Conservation (phyloP, 176 grass and related monocot species). For the Hordeum vulgare region DNA sequence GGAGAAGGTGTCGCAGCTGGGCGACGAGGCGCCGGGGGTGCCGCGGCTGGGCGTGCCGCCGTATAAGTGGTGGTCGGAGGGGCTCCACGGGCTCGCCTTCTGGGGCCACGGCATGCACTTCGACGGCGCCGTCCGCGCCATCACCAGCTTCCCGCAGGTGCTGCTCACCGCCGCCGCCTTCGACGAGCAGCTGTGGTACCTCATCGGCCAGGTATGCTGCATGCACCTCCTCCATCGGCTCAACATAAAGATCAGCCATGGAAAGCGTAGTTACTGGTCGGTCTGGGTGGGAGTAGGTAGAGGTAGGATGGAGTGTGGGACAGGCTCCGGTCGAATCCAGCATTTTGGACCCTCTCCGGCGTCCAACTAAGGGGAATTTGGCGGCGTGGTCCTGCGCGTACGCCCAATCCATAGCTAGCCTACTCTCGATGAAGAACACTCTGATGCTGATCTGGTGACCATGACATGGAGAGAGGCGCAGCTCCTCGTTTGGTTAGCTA, state of each 20-base stretch:
- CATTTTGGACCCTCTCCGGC: too few species aligned
- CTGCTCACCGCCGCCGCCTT: slow-evolving; percentile 70
- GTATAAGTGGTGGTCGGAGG: slow-evolving; percentile 89
- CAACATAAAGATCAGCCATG: background rate
- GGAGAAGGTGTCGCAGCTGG: slow-evolving; percentile 70
- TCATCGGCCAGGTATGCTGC: slow-evolving; percentile 70
- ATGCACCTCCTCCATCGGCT: too few species aligned
- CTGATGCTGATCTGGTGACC: too few species aligned
- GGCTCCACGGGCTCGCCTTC: slow-evolving; percentile 66
- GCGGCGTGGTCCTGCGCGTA: background rate
- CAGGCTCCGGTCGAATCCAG: too few species aligned
- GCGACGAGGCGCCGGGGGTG: slow-evolving; percentile 40
- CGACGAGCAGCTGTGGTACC: slow-evolving; percentile 54
- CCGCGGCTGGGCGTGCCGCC: slow-evolving; percentile 47
- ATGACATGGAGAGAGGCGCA: too few species aligned
- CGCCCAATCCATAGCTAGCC: too few species aligned
- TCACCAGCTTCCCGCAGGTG: slow-evolving; percentile 83
- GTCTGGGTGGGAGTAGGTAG: background rate
- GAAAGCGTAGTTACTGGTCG: background rate
- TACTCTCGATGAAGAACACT: too few species aligned
- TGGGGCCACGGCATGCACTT: slow-evolving; percentile 53
- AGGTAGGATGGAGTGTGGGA: too few species aligned
- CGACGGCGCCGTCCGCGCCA: slow-evolving; percentile 18
- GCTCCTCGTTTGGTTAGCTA: too few species aligned
- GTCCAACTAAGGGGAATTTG: background rate